A percentile compares a stretch with the other conserved stretches of the same genome.
These are phyloP conservation scores for Starmerella apicola DNA, from an alignment of 805 yeast genomes.

Conservation along the genomic window DNA sequence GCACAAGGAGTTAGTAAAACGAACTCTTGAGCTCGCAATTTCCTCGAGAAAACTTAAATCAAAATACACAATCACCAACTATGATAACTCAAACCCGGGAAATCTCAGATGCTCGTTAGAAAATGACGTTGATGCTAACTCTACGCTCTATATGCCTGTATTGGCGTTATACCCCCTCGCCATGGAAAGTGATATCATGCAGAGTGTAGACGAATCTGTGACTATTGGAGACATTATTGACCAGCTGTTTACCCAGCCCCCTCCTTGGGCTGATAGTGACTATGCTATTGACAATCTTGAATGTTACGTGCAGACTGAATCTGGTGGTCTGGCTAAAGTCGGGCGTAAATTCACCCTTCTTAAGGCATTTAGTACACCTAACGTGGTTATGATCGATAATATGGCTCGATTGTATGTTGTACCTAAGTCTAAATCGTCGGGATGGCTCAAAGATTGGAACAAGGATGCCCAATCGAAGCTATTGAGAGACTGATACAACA, in stretches of 20 bases:
- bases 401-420: slow-evolving; percentile 63
- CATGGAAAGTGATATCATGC: slow-evolving; percentile 73
- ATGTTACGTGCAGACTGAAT: slow-evolving; percentile 65
- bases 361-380: slow-evolving; percentile 53
- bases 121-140: slow-evolving; percentile 33
- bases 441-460: slow-evolving; percentile 42
- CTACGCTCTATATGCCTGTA: slow-evolving; percentile 74
- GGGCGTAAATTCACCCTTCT: slow-evolving; percentile 64
- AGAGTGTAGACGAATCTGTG: slow-evolving; percentile 58
- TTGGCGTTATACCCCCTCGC: slow-evolving; percentile 69
- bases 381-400: slow-evolving; percentile 65
- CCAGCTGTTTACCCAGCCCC: slow-evolving; percentile 52
- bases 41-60: slow-evolving; percentile 36
- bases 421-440: slow-evolving; percentile 53
- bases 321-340: slow-evolving; percentile 76
- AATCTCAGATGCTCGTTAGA: slow-evolving; percentile 21
- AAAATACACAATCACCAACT: slow-evolving; percentile 8
- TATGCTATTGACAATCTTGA: slow-evolving; percentile 50
- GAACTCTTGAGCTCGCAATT: slow-evolving; percentile 43
- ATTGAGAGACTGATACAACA: background rate
- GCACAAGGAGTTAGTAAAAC: slow-evolving; percentile 21
- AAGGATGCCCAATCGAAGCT: slow-evolving; percentile 19
- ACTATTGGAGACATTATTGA: slow-evolving; percentile 53
- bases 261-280: slow-evolving; percentile 49
- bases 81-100: slow-evolving; percentile 34